phyloP scores from a whole-genome alignment of 306 rosid species.

The Cucumis melo region DNA sequence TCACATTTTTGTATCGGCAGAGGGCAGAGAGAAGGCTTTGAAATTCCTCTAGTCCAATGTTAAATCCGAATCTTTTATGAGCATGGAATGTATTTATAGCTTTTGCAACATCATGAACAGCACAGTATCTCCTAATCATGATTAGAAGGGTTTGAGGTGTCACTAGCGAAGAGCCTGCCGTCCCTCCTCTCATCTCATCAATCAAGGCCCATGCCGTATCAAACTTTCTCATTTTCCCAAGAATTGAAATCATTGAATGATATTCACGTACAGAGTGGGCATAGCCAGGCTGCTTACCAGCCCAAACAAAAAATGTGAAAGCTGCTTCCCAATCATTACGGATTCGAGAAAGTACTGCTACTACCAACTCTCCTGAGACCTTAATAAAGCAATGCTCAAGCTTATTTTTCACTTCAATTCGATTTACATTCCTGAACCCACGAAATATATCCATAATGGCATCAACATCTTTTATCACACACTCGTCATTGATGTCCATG shows the following conservation, averaged over 20 bases:
- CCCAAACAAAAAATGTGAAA: slow-evolving; percentile 77
- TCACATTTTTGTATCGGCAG: slow-evolving; percentile 69
- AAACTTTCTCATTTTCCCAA: slow-evolving; percentile 81
- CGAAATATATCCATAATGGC: slow-evolving; percentile 42
- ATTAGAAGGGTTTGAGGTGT: slow-evolving; percentile 63
- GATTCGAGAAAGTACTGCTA: slow-evolving; percentile 45
- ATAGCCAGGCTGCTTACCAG: slow-evolving; percentile 58
- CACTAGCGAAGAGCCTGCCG: slow-evolving; percentile 34
- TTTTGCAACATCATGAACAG: slow-evolving; percentile 61
- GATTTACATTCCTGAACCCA: slow-evolving; percentile 14
- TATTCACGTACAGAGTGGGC: slow-evolving; percentile 51
- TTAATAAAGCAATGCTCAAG: slow-evolving; percentile 38
- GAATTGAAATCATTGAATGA: slow-evolving; percentile 69
- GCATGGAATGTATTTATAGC: slow-evolving; percentile 69
- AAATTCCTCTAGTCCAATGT: slow-evolving; percentile 48
- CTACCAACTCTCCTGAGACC: slow-evolving; percentile 52
- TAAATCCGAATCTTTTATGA: slow-evolving; percentile 39
- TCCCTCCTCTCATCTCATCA: slow-evolving; percentile 54
- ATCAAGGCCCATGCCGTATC: slow-evolving; percentile 78
- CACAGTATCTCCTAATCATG: slow-evolving; percentile 68
- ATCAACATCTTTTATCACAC: slow-evolving; percentile 27
- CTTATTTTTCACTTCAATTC: slow-evolving; percentile 26
- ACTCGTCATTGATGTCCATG: slow-evolving; percentile 17
- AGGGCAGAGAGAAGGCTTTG: slow-evolving; percentile 80
- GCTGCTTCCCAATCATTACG: slow-evolving; percentile 88